Evolutionary conservation across 2,329 filamentous ascomycete genomes (phyloP).

Genomic region (Colletotrichum sp.): DNA sequence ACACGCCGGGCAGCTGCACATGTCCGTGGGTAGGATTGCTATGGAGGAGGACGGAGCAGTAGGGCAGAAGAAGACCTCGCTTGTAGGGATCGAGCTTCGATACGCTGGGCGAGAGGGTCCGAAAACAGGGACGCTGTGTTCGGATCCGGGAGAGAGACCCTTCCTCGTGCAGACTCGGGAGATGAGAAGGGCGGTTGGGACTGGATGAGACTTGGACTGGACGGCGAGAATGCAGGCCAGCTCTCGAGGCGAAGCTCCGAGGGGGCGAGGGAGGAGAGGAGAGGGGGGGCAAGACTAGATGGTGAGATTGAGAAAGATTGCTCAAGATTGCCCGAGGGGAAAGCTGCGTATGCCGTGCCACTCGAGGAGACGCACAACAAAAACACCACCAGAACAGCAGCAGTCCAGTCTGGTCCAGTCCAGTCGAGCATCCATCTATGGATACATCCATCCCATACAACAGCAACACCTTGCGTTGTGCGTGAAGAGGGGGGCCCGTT

Average conservation of each 20-base stretch:
- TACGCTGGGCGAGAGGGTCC: neutral
- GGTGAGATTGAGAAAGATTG: neutral
- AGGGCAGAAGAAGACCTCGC: constrained; percentile 7
- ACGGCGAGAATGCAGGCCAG: neutral
- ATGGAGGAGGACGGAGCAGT: neutral
- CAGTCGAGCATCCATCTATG: neutral
- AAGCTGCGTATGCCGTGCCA: constrained; percentile 16
- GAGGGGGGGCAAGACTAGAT: neutral
- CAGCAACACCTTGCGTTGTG: neutral
- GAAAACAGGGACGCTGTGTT: neutral
- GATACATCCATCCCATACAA: neutral
- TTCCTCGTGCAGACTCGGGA: neutral
- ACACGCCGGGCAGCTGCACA: neutral
- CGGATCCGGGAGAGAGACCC: neutral
- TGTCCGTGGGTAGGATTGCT: constrained; percentile 1
- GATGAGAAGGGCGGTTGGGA: neutral
- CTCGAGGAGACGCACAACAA: neutral
- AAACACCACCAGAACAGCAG: neutral
- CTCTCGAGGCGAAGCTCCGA: neutral
- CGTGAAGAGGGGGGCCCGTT: neutral
- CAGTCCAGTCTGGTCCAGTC: neutral
- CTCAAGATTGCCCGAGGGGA: neutral
- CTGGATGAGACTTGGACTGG: neutral
- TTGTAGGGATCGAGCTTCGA: neutral
- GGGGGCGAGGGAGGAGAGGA: neutral